Evolutionary conservation across 2,329 filamentous ascomycete species (phyloP).

Genomic region (Exserohilum turcica): DNA sequence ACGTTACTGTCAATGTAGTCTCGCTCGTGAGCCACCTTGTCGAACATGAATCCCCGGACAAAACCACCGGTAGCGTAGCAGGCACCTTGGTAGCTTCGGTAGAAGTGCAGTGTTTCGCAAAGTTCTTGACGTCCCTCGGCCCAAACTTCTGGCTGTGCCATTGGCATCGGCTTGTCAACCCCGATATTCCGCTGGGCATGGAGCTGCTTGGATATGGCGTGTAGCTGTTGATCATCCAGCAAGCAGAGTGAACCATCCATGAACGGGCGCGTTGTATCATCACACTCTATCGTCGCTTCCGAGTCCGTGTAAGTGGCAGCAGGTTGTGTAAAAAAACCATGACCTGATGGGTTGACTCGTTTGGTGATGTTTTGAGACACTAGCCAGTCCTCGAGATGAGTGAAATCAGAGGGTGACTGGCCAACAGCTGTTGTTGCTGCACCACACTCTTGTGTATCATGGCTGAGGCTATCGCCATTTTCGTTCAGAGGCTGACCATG

Average conservation of each 20-base stretch:
- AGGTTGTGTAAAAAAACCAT: neutral
- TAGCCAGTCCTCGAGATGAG: neutral
- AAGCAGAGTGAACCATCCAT: neutral
- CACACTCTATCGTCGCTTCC: constrained; percentile 8
- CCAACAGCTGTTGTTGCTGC: neutral
- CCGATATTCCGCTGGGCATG: constrained; percentile 15
- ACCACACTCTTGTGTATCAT: neutral
- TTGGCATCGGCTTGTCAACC: constrained; percentile 43
- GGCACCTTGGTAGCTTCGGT: constrained; percentile 64
- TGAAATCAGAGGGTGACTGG: neutral
- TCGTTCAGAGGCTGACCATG: neutral
- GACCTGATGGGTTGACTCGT: neutral
- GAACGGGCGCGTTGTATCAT: neutral
- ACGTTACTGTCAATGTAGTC: constrained; percentile 66
- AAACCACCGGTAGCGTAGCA: constrained; percentile 58
- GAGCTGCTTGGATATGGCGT: constrained; percentile 20
- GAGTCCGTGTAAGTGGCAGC: constrained; percentile 1
- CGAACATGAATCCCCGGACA: constrained; percentile 64
- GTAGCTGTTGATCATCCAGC: constrained; percentile 4
- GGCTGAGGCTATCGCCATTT: neutral
- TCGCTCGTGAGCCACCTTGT: constrained; percentile 58
- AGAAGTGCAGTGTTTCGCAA: constrained; percentile 68
- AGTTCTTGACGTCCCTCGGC: constrained; percentile 63
- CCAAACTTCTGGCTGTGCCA: constrained; percentile 59
- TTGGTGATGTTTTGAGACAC: neutral